Evolutionary conservation across 129 eudicot genomes (phyloP).

Genomic region (Arctium minus): DNA sequence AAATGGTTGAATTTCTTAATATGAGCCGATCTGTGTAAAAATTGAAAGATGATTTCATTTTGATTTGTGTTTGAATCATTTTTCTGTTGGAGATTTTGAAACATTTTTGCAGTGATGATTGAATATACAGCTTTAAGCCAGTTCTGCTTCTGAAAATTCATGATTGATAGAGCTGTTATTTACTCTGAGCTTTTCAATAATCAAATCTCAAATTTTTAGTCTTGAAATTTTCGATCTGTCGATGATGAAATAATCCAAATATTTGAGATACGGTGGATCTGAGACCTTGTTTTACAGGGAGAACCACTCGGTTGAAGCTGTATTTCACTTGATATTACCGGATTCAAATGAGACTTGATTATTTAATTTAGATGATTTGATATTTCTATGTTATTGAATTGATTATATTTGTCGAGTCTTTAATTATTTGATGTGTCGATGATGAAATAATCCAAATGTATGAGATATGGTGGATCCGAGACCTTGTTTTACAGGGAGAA

Average conservation of each 20-base stretch:
- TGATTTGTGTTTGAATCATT: neutral
- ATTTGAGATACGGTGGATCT: too few species aligned
- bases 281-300: too few species aligned
- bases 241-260: neutral
- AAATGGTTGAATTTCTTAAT: constrained; percentile 79
- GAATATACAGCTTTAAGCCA: constrained; percentile 66
- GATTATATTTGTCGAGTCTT: too few species aligned
- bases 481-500: neutral
- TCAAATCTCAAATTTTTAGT: too few species aligned
- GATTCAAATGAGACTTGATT: too few species aligned
- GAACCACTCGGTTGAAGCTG: too few species aligned
- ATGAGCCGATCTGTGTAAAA: constrained; percentile 43
- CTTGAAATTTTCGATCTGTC: neutral
- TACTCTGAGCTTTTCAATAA: constrained; percentile 54
- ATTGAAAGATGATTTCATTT: too few species aligned
- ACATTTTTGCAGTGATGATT: neutral
- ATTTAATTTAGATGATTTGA: neutral
- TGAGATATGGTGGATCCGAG: neutral
- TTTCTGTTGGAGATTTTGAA: neutral
- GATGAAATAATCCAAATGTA: neutral
- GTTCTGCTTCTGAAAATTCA: constrained; percentile 94
- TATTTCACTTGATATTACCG: too few species aligned
- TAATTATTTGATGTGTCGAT: neutral
- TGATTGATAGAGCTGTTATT: constrained; percentile 82
- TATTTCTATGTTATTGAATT: too few species aligned